Evolutionary conservation across 2,329 filamentous ascomycete species (phyloP), one percentile per base, ranked within the genome.

Genomic region (Venturia carpophila): DNA sequence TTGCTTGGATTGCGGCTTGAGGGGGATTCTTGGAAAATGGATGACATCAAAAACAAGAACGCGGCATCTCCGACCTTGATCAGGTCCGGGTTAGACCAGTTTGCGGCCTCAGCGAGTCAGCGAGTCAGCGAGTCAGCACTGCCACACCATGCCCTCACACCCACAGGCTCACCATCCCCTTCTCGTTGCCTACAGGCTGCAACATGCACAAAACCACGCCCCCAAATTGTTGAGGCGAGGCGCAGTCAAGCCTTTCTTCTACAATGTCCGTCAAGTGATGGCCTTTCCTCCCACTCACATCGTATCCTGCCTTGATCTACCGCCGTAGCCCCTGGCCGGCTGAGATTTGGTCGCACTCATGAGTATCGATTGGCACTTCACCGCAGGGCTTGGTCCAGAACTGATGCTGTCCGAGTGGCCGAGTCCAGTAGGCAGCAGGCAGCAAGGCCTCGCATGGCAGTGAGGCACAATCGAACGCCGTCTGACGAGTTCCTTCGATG

Each of bases 401-500:
- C 3, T 58, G 27, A 58, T 58, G 27, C n/a, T 37, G 30, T 27
- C 24, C 47, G 21, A 52, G 24, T 13, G 47, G 47, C 21, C 13
- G 47, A 52, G 47, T 21, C 47, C 15, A 17, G 47, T 52, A 52
- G 47, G 47, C 47, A 52, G 24, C 47, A 52, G 47, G 47, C 47
- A 52, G 24, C 47, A 21, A 30, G 45, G 24, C 30, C 37, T 58
- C 52, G 27, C 6, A n/a, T 15, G 21, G 47, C 24, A 24, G 47
- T 52, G 21, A 52, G 47, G 47, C 47, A 27, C 21, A 52, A 27
- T 37, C 11, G 17, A 6, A 5, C 37, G 27, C 49, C 19, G 13
- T 56, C 49, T 56, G 49, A 30, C 49, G n/a, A 24, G n/a, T 49
- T 49, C 45, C n/a, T 49, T 34, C 30, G 45, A 49, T 21, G 49